Conservation (phyloP, 148 eudicot species). For the Rhododendron molle region DNA sequence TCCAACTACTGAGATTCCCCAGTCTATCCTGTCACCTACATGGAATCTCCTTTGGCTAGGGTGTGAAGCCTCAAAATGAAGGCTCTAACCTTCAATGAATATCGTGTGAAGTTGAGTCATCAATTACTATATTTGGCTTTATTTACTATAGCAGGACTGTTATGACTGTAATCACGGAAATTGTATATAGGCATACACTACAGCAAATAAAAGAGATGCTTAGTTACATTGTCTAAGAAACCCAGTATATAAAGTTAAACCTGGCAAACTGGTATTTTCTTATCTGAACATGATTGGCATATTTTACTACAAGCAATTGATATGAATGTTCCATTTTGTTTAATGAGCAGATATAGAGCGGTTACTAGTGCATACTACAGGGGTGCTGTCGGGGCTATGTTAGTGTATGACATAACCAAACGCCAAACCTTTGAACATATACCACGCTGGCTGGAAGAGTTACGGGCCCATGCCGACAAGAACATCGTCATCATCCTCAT, state of each 20-base stretch:
- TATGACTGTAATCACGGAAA: neutral
- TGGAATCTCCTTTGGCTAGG: neutral
- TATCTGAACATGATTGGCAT: neutral
- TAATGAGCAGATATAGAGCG: constrained; percentile 61
- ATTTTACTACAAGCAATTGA: neutral
- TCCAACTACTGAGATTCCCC: neutral
- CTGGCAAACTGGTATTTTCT: neutral
- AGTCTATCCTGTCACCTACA: neutral
- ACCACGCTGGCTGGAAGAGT: constrained; percentile 78
- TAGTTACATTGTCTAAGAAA: neutral
- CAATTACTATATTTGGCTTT: neutral
- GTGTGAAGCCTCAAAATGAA: neutral
- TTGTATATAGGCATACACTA: neutral
- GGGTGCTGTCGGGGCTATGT: constrained; percentile 75
- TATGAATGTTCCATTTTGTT: neutral
- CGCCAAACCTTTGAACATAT: constrained; percentile 83
- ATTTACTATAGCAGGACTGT: neutral
- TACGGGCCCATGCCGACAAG: constrained; percentile 80
- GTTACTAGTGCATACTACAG: constrained; percentile 86
- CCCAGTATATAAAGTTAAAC: neutral
- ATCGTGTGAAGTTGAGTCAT: neutral
- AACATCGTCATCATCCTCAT: constrained; percentile 78
- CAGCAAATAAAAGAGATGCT: neutral
- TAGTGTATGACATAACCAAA: constrained; percentile 75
- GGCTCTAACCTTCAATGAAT: neutral